These are phyloP conservation scores for Samsoniella hepiali DNA, from an alignment of 2,329 filamentous ascomycete genomes.

Conservation along the genomic window DNA sequence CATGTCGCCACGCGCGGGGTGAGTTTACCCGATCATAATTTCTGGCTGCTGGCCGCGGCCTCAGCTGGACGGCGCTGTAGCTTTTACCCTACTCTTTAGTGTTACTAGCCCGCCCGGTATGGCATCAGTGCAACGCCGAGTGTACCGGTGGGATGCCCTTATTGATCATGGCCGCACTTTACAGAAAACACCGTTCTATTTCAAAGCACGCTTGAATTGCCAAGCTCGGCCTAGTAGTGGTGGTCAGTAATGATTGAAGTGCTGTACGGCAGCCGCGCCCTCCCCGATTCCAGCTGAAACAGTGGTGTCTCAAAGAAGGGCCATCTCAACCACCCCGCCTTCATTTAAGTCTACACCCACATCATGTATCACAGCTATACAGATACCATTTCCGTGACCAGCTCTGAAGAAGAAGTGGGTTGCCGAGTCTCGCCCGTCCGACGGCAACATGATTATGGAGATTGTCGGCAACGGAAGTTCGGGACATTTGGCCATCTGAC, in stretches of 20 bases:
- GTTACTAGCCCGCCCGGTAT: neutral
- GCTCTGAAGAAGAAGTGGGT: constrained; percentile 35
- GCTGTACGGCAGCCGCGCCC: constrained; percentile 37
- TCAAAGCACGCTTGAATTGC: neutral
- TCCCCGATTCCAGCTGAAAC: constrained; percentile 37
- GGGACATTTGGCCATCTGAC: constrained; percentile 41
- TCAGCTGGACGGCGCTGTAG: neutral
- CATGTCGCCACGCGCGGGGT: neutral
- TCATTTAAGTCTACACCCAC: constrained; percentile 27
- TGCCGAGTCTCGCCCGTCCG: constrained; percentile 37
- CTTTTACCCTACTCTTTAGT: neutral
- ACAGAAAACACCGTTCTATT: neutral
- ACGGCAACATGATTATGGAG: constrained; percentile 44
- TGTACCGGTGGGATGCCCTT: no score
- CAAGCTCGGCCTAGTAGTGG: neutral
- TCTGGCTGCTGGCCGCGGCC: neutral
- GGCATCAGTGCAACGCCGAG: neutral
- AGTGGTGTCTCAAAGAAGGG: constrained; percentile 32
- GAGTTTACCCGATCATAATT: neutral
- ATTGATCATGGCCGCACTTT: no score
- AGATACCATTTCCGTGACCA: constrained; percentile 21
- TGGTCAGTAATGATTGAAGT: constrained; percentile 14
- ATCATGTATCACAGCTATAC: neutral
- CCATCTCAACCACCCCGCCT: constrained; percentile 34
- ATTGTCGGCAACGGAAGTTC: constrained; percentile 30